phyloP scores from a whole-genome alignment of 441 rosid genomes.

The Jatropha multifida region DNA sequence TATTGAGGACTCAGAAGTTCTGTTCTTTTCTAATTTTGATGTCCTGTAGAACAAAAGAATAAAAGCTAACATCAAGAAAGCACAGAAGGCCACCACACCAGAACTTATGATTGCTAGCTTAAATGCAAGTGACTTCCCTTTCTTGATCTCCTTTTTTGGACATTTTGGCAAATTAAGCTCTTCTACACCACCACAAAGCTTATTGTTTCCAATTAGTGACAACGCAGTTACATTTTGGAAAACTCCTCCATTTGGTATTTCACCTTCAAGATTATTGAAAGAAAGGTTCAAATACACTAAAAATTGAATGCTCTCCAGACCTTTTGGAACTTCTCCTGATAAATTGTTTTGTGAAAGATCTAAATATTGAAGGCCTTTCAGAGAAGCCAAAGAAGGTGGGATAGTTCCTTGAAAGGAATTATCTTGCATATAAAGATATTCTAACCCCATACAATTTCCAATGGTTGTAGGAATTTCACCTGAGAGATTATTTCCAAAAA shows the following conservation, averaged over 20 bases:
- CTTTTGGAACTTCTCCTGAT: slow-evolving; percentile 19
- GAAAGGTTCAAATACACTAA: slow-evolving; percentile 21
- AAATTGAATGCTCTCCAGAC: background rate
- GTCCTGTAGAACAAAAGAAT: background rate
- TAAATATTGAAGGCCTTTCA: slow-evolving; percentile 19
- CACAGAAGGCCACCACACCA: background rate
- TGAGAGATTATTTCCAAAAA: slow-evolving; percentile 21
- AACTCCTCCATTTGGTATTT: slow-evolving; percentile 10
- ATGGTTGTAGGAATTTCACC: slow-evolving; percentile 23
- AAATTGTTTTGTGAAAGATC: slow-evolving; percentile 34
- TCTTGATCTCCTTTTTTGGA: background rate
- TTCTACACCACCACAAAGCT: slow-evolving; percentile 29
- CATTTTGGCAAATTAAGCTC: slow-evolving; percentile 22
- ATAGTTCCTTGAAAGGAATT: slow-evolving; percentile 30
- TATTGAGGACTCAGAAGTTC: background rate
- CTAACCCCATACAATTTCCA: slow-evolving; percentile 24
- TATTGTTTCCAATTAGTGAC: slow-evolving; percentile 19
- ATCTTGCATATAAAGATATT: background rate
- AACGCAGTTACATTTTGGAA: slow-evolving; percentile 9
- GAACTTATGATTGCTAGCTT: slow-evolving; percentile 8
- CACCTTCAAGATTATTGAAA: slow-evolving; percentile 19
- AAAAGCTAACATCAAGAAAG: background rate
- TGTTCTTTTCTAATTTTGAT: background rate
- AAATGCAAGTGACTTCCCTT: background rate
- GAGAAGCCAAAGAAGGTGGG: slow-evolving; percentile 24